Base-by-base conservation (phyloP, 192 early-diverging fungal genomes). In the Phycomyces nitens region DNA sequence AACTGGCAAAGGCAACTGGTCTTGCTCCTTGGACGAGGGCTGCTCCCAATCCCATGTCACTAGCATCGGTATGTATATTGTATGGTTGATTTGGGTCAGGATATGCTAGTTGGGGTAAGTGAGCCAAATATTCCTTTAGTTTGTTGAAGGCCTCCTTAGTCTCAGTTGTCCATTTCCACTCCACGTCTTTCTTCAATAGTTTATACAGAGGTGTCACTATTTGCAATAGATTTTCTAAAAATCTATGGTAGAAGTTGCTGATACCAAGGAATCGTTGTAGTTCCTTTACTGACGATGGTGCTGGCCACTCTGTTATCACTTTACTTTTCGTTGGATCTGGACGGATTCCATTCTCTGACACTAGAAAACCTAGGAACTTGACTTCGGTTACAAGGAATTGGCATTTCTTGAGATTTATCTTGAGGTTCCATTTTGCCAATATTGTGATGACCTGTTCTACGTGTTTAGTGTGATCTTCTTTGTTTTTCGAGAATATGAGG, bases 1-100 rank as follows among this genome's bases (percentile, higher is more conserved):
- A 43, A 16, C 65, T 77, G 53, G 22, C 44, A 47, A 66, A 78
- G 1, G 75, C 55, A 14, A 76, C 38, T 1, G 74, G 75, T 15
- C 70, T 56, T 16, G 23, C 14, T 15, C 40, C 18, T 23, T 60
- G 58, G 21, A 39, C 1, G 5, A 60, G 43, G n/a, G 3, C 42
- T 22, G 15, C 41, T 23, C 20, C 58, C 58, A 0, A 60, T 24
- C 4, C 26, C 40, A 21, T 42, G 29, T 11, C 9, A 0, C 15
- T 27, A 14, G 58, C 58, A 22, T 60, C 40, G 0, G 20, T 60
- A 20, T 60, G 38, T 2, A 60, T 20, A 0, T n/a, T 15, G 1
- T 21, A 60, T 5, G 21, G 24, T 15, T 47, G 5, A 2, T 60
- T 24, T 0, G 42, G 42, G 23, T 47, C 43, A 4, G 58, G 42